Evolutionary conservation across 1,284 basidiomycete genomes (phyloP), one percentile per base, ranked within the genome.

Genomic region (Hymenochaete sp.): DNA sequence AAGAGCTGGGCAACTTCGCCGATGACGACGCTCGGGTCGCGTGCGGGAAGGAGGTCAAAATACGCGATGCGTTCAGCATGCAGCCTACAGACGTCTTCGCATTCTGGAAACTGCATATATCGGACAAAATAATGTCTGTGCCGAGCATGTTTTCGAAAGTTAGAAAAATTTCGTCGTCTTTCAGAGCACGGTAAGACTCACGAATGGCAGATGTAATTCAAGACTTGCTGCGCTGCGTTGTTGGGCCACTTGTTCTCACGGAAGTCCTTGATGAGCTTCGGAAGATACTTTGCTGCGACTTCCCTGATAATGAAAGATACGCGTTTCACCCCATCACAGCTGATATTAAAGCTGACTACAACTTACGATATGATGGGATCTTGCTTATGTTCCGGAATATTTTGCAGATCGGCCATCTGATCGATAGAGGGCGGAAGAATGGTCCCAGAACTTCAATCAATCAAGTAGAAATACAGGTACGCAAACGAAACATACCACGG

Each of bases 81-180:
- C 7, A 67, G 42, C 24, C 57, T 57, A 8, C 56, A 61, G 29
- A 71, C 42, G 21, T 60, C 61, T 37, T 53, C 56, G 3, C 57
- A 62, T 18, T 55, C 60, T 5, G 57, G 51, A 3, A 53, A 62
- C 19, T 52, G 58, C 26, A 58, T 50, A 48, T 63, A 68, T 25
- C 68, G 66, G 22, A 61, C 48, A 44, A 68, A 70, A 51, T 71
- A 67, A 4, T 66, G 60, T 3, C 68, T 67, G 36, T 13, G 26
- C 13, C 29, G 18, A n/a, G 13, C 27, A 36, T 25, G 29, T 25
- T 9, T 31, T n/a, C n/a, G n/a, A n/a, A n/a, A 25, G 26, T 25
- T 8, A 18, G 7, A n/a, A n/a, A 16, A 7, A 16, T 13, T 29
- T 41, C 24, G 18, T 35, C 24, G 42, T 11, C 9, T 38, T 33